phyloP scores from a whole-genome alignment of 2,329 filamentous ascomycete species.

The Epicoccum sorghinum region DNA sequence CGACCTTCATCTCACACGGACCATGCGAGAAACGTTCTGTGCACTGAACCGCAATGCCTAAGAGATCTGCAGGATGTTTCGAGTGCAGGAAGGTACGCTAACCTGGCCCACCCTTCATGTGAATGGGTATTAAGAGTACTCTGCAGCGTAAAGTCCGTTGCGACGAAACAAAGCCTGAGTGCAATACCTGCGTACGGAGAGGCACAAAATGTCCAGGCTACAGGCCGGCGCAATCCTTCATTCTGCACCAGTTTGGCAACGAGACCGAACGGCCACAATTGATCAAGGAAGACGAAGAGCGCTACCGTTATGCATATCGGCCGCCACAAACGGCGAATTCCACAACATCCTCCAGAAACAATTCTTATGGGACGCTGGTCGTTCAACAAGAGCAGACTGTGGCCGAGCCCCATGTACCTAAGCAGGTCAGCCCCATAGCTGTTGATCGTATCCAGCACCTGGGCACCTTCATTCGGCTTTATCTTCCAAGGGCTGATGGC shows the following conservation, averaged over 20 bases:
- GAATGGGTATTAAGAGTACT: slow-evolving; percentile 11
- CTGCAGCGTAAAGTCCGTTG: slow-evolving; percentile 43
- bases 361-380: slow-evolving; percentile 16
- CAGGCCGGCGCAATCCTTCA: slow-evolving; percentile 43
- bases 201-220: slow-evolving; percentile 47
- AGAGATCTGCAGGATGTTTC: slow-evolving; percentile 45
- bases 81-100: slow-evolving; percentile 42
- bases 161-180: slow-evolving; percentile 45
- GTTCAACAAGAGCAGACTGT: slow-evolving; percentile 19
- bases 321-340: slow-evolving; percentile 6
- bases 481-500: slow-evolving; percentile 36
- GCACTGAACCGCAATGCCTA: slow-evolving; percentile 38
- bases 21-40: slow-evolving; percentile 14
- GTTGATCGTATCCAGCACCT: slow-evolving; percentile 45
- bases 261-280: slow-evolving; percentile 36
- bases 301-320: slow-evolving; percentile 42
- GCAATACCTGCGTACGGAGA: slow-evolving; percentile 41
- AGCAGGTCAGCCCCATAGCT: slow-evolving; percentile 41
- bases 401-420: slow-evolving; percentile 31
- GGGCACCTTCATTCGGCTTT: slow-evolving; percentile 41
- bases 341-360: slow-evolving; percentile 5
- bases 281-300: slow-evolving; percentile 44
- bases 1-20: background rate
- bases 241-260: slow-evolving; percentile 42
- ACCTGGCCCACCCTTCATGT: slow-evolving; percentile 8